These are phyloP conservation scores for Toxicodendron radicans DNA, from an alignment of 345 rosid species.

Conservation along the genomic window DNA sequence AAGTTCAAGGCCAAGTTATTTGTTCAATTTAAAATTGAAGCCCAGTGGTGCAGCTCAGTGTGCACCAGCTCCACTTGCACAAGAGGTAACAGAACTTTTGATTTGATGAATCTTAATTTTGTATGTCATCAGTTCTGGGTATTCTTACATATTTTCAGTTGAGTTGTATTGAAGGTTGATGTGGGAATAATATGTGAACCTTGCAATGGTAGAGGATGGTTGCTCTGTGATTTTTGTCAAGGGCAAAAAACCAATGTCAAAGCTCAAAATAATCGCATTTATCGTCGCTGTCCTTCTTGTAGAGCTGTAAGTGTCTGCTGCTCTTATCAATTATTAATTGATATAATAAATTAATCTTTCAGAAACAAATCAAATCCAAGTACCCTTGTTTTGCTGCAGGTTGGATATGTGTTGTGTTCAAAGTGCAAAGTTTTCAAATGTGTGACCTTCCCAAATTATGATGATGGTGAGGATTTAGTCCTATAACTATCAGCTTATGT, in stretches of 20 bases:
- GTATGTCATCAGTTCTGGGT: background rate
- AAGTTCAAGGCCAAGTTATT: conserved; percentile 3
- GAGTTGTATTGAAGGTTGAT: conserved; percentile 37
- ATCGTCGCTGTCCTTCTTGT: conserved; percentile 87
- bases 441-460: conserved; percentile 68
- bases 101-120: background rate
- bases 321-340: no score
- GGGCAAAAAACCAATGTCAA: conserved; percentile 82
- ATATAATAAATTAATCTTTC: background rate
- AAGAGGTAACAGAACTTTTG: conserved; percentile 27
- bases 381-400: conserved; percentile 36
- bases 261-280: conserved; percentile 65
- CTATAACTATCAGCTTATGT: conserved; percentile 24
- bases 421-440: conserved; percentile 91
- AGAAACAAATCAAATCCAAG: background rate
- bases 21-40: conserved; percentile 20
- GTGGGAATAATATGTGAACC: conserved; percentile 65
- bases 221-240: conserved; percentile 74
- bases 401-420: conserved; percentile 68
- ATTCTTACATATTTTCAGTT: conserved; percentile 12
- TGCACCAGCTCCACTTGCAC: conserved; percentile 36
- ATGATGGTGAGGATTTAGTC: conserved; percentile 49
- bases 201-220: conserved; percentile 87
- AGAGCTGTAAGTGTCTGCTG: conserved; percentile 59
- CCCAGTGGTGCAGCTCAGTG: conserved; percentile 35